Conservation (phyloP, 31 red algal species). For the Odonthalia washingtoniensis region DNA sequence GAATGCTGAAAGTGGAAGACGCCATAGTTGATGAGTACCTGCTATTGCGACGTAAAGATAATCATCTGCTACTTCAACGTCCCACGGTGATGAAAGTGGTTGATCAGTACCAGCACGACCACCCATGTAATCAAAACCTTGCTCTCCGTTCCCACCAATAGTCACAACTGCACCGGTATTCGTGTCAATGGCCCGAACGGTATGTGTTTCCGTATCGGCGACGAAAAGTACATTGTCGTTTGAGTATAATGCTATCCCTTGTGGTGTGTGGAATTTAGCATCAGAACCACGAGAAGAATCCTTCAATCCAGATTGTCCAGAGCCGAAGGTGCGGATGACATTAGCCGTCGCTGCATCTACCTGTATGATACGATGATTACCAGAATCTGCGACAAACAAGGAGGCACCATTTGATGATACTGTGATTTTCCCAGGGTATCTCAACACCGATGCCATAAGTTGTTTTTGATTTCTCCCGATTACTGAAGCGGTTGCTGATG, state of each 20-base stretch:
- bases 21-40: slow-evolving; percentile 93
- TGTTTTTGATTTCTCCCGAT: slow-evolving; percentile 20
- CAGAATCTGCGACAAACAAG: slow-evolving; percentile 86
- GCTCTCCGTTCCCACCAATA: slow-evolving; percentile 73
- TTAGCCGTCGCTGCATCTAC: slow-evolving; percentile 42
- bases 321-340: slow-evolving; percentile 73
- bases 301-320: slow-evolving; percentile 60
- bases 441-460: slow-evolving; percentile 43
- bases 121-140: slow-evolving; percentile 78
- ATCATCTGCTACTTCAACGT: slow-evolving; percentile 60
- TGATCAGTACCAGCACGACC: slow-evolving; percentile 66
- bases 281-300: slow-evolving; percentile 58
- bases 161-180: slow-evolving; percentile 66
- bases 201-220: slow-evolving; percentile 90
- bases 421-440: slow-evolving; percentile 77
- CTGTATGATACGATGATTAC: slow-evolving; percentile 83
- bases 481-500: not conserved
- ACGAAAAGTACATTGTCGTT: slow-evolving; percentile 67
- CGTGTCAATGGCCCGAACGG: slow-evolving; percentile 84
- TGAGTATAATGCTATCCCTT: slow-evolving; percentile 72
- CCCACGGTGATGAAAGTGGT: slow-evolving; percentile 75
- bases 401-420: slow-evolving; percentile 29
- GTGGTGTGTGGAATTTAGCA: slow-evolving; percentile 80
- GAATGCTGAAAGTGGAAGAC: slow-evolving; percentile 35
- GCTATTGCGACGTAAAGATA: slow-evolving; percentile 82